Base-by-base conservation (phyloP, 176 grass and related monocot species). In the Oryza glaberrima region DNA sequence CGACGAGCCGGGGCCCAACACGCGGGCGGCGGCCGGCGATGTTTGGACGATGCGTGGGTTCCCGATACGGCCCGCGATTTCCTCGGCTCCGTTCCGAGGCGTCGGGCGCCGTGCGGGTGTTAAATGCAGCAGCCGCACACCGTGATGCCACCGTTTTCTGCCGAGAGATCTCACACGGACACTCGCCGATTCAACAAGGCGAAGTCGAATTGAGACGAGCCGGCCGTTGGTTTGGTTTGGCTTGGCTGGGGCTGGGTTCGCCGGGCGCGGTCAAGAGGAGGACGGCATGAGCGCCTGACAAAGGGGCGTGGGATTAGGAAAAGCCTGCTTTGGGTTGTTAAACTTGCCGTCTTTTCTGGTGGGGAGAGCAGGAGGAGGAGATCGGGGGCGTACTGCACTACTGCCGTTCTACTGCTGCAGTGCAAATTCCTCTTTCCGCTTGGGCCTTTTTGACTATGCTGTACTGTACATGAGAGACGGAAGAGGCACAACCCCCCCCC, bases 51-150 rank as follows among this genome's bases (percentile, higher is more conserved):
- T 25, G 75, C 46, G 86, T 69, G 71, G 28, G 77, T 80, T 84
- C 71, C 76, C 66, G 79, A 87, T 81, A 72, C 82, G 82, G 71
- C 70, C 88, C 90, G 87, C 83, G 90, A 86, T 94, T 92, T 83
- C 69, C 88, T 92, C 82, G 5, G 22, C 34, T 78, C 52, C 82
- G 79, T 61, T 75, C 77, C 75, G 71, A 86, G 44, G 52, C 83
- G 49, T 83, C 81, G 67, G 77, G 40, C 70, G 66, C 73, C 73
- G 85, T 26, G 48, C 78, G 10, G 10, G 38, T 17, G 22, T 22
- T 70, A 86, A 86, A 78, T 83, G 84, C 17, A 48, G 73, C 28
- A 28, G 28, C 28, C 45, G 60, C 0, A 1, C 78, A n/a, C 52
- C 20, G 35, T 58, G 9, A 17, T 15, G 7, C 20, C 48, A 4